Base-by-base conservation (phyloP, 306 rosid genomes). In the Cicer pinnatifidum region DNA sequence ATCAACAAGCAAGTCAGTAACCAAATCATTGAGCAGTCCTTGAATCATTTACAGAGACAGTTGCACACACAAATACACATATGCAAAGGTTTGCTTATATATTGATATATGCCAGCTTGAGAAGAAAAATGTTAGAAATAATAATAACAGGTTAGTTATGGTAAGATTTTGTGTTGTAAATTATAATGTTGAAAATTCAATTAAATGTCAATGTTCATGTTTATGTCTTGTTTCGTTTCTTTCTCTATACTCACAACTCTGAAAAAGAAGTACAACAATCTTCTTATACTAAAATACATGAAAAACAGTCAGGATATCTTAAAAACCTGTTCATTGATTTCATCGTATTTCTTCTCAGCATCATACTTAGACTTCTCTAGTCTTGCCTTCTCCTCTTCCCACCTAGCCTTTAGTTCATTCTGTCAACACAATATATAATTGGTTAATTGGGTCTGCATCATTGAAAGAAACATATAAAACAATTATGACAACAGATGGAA, bases 251-350 rank as follows among this genome's bases (percentile, higher is more conserved):
- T 19, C 28, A 73, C 16, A 62, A 33, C 62, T 35, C 20, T 15
- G 46, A 51, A 38, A 47, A 51, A 12, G 11, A 47, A 50, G 38
- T 11, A 44, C n/a, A 16, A 52, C 6, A 62, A 40, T 16, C 37
- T 33, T 48, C 8, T 8, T 11, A 50, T 13, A 68, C 15, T 12
- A 50, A 48, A 13, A 54, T 6, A 53, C 69, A 17, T 11, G 1
- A 39, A 69, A 73, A 77, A 47, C 3, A 11, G 33, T 8, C 8
- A 54, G 11, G 11, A 72, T 15, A 77, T 50, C 45, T 67, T 23
- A 83, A 78, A 45, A 20, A 94, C 99, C 96, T 94, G 99, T 72
- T 94, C 99, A 53, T 94, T 88, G 63, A 94, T 88, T 81, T 91
- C 99, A 50, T 70, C 66, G 61, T 84, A 91, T 80, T 87, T 90